A percentile compares a stretch with the other conserved stretches of the same genome.
phyloP scores from a whole-genome alignment of 331 rosid genomes.

The Stylosanthes scabra region DNA sequence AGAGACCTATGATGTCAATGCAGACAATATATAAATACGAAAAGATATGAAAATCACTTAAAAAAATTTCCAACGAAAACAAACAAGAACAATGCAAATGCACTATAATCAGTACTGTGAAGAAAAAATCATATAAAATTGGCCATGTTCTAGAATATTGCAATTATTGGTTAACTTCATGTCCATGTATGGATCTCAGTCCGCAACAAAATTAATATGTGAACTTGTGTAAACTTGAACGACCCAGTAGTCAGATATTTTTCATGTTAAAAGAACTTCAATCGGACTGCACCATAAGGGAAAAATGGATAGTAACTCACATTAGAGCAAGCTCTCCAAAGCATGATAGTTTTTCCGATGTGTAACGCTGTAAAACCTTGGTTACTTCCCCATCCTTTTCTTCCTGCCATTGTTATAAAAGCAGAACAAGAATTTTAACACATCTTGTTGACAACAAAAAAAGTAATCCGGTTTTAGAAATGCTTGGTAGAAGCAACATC shows the following conservation, averaged over 20 bases:
- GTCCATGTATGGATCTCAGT: slow-evolving; percentile 21
- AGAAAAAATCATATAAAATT: background rate
- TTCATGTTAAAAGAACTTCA: slow-evolving; percentile 23
- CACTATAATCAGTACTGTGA: slow-evolving; percentile 15
- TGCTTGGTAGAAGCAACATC: slow-evolving; percentile 31
- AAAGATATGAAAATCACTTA: slow-evolving; percentile 27
- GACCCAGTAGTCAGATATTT: background rate
- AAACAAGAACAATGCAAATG: slow-evolving; percentile 11
- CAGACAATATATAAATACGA: slow-evolving; percentile 23
- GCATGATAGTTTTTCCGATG: slow-evolving; percentile 90
- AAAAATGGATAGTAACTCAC: slow-evolving; percentile 50
- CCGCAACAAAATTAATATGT: slow-evolving; percentile 26
- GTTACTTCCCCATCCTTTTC: slow-evolving; percentile 79
- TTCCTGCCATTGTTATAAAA: slow-evolving; percentile 65
- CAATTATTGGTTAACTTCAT: slow-evolving; percentile 19
- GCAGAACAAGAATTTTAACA: slow-evolving; percentile 44
- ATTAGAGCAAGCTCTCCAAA: slow-evolving; percentile 97
- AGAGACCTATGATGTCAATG: background rate
- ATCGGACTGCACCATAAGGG: slow-evolving; percentile 11
- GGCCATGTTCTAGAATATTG: slow-evolving; percentile 11
- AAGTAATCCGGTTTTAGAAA: slow-evolving; percentile 29
- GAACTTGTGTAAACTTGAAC: slow-evolving; percentile 6
- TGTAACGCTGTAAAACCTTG: slow-evolving; percentile 81
- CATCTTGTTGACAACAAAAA: slow-evolving; percentile 30
- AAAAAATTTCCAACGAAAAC: slow-evolving; percentile 7